These are phyloP conservation scores for Cordyceps cateniannulata DNA, from an alignment of 2,329 filamentous ascomycete genomes.

Conservation along the genomic window DNA sequence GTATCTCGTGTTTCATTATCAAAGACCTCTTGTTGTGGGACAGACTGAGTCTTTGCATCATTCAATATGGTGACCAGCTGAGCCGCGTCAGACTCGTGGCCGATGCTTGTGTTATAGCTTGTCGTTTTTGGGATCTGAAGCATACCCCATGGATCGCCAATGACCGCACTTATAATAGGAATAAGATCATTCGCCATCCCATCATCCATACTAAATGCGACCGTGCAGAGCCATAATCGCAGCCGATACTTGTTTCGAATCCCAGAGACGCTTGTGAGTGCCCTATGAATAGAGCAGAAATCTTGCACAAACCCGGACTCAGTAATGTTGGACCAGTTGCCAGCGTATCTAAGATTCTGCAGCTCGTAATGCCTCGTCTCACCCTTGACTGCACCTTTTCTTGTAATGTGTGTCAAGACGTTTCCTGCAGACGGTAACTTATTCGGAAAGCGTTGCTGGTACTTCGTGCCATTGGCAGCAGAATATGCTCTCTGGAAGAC, in stretches of 20 bases:
- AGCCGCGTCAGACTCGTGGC: background rate
- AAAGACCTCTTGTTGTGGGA: background rate
- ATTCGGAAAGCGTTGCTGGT: background rate
- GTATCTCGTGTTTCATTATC: background rate
- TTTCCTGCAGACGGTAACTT: accelerated
- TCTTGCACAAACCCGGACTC: background rate
- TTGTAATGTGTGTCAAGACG: background rate
- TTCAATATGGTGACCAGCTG: background rate
- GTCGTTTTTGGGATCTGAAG: background rate
- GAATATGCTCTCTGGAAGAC: background rate
- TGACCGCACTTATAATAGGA: background rate
- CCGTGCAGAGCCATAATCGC: background rate
- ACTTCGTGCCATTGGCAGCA: background rate
- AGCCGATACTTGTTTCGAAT: background rate
- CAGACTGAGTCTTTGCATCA: background rate
- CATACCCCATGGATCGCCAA: background rate
- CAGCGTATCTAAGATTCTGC: background rate
- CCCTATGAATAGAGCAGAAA: background rate
- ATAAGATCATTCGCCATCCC: background rate
- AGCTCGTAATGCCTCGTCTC: background rate
- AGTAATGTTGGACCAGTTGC: accelerated
- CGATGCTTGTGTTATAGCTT: background rate
- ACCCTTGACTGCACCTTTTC: background rate
- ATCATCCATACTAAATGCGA: background rate
- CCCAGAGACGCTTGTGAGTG: accelerated